Conservation (phyloP, 2,329 filamentous ascomycete species). For the Fusarium buharicum region DNA sequence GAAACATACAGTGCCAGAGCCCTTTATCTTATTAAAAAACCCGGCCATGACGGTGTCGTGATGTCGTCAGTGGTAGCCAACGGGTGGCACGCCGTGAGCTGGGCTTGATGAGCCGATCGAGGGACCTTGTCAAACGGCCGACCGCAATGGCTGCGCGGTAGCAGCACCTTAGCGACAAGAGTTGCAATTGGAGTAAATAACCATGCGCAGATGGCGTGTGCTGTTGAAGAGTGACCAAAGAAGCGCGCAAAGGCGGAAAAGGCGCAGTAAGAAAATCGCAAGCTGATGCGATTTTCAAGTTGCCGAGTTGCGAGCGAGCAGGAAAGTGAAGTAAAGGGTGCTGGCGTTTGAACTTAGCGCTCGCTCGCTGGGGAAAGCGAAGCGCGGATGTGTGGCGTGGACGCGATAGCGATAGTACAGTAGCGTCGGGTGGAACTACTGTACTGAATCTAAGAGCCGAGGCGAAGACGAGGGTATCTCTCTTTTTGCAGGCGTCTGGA, state of each 20-base stretch:
- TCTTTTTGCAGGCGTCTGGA: too few species aligned
- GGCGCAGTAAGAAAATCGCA: constrained; percentile 11
- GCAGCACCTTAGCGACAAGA: constrained; percentile 47
- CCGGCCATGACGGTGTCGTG: constrained; percentile 59
- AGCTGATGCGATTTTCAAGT: constrained; percentile 28
- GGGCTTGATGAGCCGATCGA: constrained; percentile 39
- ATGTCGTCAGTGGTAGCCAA: constrained; percentile 30
- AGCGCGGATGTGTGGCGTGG: constrained; percentile 43
- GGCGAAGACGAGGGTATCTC: too few species aligned
- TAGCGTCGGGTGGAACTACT: constrained; percentile 33
- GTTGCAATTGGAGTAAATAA: constrained; percentile 38
- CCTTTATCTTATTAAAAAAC: constrained; percentile 70
- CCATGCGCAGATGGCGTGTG: constrained; percentile 43
- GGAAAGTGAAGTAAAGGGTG: neutral
- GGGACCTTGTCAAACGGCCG: constrained; percentile 39
- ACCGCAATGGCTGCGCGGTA: constrained; percentile 52
- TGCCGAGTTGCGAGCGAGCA: constrained; percentile 26
- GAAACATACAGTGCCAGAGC: constrained; percentile 63
- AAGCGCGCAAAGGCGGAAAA: constrained; percentile 14
- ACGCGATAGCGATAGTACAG: constrained; percentile 27
- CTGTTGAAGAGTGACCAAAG: constrained; percentile 6
- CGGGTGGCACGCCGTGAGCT: constrained; percentile 26
- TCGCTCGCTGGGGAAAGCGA: constrained; percentile 30
- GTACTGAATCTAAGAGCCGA: constrained; percentile 34
- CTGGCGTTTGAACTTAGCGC: constrained; percentile 20